These are phyloP conservation scores for Trichoderma atrobrunneum DNA, from an alignment of 2,329 filamentous ascomycete genomes.

Conservation along the genomic window DNA sequence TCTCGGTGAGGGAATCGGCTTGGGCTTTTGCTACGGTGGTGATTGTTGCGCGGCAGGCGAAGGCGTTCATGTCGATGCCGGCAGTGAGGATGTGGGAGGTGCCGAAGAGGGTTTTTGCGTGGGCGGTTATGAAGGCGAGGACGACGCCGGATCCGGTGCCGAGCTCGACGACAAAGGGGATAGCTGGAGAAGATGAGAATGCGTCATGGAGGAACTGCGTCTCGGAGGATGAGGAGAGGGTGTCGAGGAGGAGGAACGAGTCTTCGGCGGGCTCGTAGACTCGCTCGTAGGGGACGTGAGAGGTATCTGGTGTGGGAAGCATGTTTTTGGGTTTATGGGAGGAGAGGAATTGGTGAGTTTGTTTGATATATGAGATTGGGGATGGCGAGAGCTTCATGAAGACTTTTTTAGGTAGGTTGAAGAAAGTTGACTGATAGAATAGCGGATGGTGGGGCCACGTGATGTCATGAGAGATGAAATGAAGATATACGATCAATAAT, in stretches of 20 bases:
- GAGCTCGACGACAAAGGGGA: constrained; percentile 69
- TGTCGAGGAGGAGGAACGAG: constrained; percentile 91
- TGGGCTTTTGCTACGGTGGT: constrained; percentile 60
- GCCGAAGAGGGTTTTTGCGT: constrained; percentile 70
- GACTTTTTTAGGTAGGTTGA: neutral
- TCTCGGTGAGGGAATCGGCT: constrained; percentile 27
- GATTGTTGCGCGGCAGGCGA: constrained; percentile 74
- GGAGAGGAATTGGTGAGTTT: neutral
- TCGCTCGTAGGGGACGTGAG: constrained; percentile 81
- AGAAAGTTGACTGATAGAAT: neutral
- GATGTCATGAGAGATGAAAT: constrained; percentile 20
- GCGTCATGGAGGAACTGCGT: constrained; percentile 62
- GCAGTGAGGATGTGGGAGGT: constrained; percentile 66
- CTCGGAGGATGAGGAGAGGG: constrained; percentile 71
- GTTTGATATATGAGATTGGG: neutral
- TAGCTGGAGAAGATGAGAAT: constrained; percentile 47
- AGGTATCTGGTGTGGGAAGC: constrained; percentile 91
- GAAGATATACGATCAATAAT: neutral
- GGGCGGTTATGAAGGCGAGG: constrained; percentile 79
- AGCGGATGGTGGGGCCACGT: constrained; percentile 26
- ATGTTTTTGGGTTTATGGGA: constrained; percentile 44
- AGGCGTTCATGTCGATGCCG: constrained; percentile 79
- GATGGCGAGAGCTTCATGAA: constrained; percentile 18
- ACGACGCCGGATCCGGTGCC: constrained; percentile 92
- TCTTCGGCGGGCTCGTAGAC: constrained; percentile 97